Base-by-base conservation (phyloP, 768 basidiomycete genomes). In the Amylocystis lapponica region DNA sequence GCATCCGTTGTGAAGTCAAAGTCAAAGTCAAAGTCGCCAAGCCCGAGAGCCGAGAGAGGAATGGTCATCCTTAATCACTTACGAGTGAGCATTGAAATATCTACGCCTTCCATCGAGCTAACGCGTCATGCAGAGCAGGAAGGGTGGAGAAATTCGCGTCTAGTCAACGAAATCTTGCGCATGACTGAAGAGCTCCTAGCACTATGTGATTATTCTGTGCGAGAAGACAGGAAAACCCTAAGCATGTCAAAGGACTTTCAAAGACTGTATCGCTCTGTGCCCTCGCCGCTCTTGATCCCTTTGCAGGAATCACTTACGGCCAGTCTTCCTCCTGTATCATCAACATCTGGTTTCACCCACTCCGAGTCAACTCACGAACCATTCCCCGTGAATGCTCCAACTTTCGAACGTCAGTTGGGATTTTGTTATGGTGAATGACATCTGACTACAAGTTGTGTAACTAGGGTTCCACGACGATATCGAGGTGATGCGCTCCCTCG, bases 271-370 rank as follows among this genome's bases (percentile, higher is more conserved):
- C 59, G 58, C 17, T 64, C 86, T 19, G 77, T 78, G n/a, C 73
- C 69, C 14, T 84, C 79, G 14, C 66, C 68, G 3, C 64, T 97
- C 54, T 83, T 98, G 42, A 82, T 98, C 26, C 96, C 96, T 0
- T 69, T 97, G 4, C 95, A 97, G 66, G 87, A 91, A 57, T 93
- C 90, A 0, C 72, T 99, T 42, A 96, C 86, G 1, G 91, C 86
- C 13, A 82, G 73, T 40, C 69, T 98, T n/a, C 96, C 96, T 0
- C 80, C 88, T 4, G 72, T 78, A 5, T 79, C 86, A 0, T 66
- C 66, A 31, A 69, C n/a, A n/a, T n/a, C n/a, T n/a, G n/a, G n/a
- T n/a, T n/a, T n/a, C n/a, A n/a, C n/a, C n/a, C n/a, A n/a, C n/a
- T n/a, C 68, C 30, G 74, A 81, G 34, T 76, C 79, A 8, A 67